Conservation (phyloP, 2,329 filamentous ascomycete genomes). For the Plenodomus biglobosus region DNA sequence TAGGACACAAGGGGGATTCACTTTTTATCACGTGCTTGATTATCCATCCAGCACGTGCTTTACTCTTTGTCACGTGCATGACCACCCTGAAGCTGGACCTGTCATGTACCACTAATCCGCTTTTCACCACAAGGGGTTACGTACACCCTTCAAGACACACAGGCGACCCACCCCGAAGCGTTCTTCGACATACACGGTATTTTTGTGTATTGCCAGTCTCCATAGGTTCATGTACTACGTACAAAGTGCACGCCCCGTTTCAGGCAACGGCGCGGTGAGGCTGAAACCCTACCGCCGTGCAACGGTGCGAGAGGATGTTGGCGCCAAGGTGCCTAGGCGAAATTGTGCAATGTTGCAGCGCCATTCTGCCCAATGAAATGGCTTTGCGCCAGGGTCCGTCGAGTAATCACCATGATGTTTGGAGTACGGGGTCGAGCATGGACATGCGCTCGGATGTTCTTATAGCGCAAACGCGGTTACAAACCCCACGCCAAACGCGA, state of each 20-base stretch:
- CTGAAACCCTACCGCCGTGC: neutral
- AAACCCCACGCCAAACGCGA: neutral
- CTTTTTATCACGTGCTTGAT: too few relatives aligned
- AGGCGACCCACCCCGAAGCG: too few relatives aligned
- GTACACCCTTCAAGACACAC: too few relatives aligned
- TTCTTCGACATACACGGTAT: too few relatives aligned
- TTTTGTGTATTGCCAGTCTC: neutral
- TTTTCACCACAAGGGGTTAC: too few relatives aligned
- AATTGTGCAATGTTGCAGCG: neutral
- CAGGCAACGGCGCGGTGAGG: neutral
- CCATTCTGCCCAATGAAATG: neutral
- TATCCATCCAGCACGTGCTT: too few relatives aligned
- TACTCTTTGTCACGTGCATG: too few relatives aligned
- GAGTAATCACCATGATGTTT: neutral
- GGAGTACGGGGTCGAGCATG: neutral
- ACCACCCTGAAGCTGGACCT: too few relatives aligned
- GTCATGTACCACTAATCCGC: too few relatives aligned
- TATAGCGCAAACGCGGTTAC: neutral
- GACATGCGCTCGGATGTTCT: neutral
- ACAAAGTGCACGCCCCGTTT: neutral
- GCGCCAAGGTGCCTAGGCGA: neutral
- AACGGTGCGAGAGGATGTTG: neutral
- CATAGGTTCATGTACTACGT: neutral
- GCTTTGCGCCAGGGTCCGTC: neutral
- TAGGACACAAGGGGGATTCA: too few relatives aligned